Evolutionary conservation across 352 stramenopile genomes (phyloP).

Genomic region (Phytophthora sansomeana): DNA sequence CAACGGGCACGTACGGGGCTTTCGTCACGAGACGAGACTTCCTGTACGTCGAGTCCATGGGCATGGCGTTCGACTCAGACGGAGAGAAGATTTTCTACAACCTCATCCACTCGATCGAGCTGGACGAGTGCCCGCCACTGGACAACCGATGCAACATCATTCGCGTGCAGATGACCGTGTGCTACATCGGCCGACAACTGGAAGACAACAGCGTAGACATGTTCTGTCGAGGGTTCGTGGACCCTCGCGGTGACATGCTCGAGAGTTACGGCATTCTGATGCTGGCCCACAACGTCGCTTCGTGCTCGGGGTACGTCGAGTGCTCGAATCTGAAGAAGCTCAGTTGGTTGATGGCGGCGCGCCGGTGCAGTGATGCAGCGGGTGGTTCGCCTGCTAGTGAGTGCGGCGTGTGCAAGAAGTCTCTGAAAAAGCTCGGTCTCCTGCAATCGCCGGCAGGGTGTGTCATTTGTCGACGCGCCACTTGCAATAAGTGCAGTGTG

Average conservation of each 20-base stretch:
- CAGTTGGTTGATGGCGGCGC: slow-evolving; percentile 51
- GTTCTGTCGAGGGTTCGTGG: slow-evolving; percentile 56
- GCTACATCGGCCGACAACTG: slow-evolving; percentile 54
- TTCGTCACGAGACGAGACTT: slow-evolving; percentile 47
- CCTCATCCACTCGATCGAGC: slow-evolving; percentile 48
- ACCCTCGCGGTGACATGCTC: slow-evolving; percentile 50
- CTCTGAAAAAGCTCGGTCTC: slow-evolving; percentile 35
- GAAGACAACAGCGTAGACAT: slow-evolving; percentile 45
- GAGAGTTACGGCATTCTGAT: slow-evolving; percentile 46
- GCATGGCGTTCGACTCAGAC: slow-evolving; percentile 43
- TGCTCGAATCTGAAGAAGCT: slow-evolving; percentile 69
- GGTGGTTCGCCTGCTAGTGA: slow-evolving; percentile 3
- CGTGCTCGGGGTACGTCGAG: slow-evolving; percentile 39
- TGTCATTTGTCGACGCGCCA: slow-evolving; percentile 35
- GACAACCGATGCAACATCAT: slow-evolving; percentile 41
- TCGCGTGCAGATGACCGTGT: slow-evolving; percentile 47
- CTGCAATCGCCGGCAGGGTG: slow-evolving; percentile 34
- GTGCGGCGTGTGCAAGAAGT: slow-evolving; percentile 40
- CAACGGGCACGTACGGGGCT: slow-evolving; percentile 32
- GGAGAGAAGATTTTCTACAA: slow-evolving; percentile 48
- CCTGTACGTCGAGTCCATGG: slow-evolving; percentile 50
- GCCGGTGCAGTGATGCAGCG: slow-evolving; percentile 21
- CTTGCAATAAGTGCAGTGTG: slow-evolving; percentile 58
- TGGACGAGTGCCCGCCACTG: slow-evolving; percentile 34
- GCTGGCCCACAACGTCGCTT: slow-evolving; percentile 41